A percentile compares a stretch with the other conserved stretches of the same genome.
Evolutionary conservation across 129 eudicot species (phyloP).

Genomic region (Saposhnikovia divaricata): DNA sequence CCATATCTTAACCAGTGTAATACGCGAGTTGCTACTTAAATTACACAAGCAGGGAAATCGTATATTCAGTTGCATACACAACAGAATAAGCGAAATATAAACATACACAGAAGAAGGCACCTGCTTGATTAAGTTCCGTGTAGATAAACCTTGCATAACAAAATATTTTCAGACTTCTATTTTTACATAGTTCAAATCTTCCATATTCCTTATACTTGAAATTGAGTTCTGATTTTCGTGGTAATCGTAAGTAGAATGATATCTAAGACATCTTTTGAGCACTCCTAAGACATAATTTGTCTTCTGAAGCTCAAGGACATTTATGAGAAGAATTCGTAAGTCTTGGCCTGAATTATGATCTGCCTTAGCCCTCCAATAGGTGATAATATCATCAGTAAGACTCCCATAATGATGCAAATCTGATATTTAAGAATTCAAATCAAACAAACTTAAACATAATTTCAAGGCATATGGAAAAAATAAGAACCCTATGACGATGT

Average conservation of each 20-base stretch:
- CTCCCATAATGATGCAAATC: constrained; percentile 69
- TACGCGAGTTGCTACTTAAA: not conserved
- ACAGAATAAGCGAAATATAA: not conserved
- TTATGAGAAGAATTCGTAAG: constrained; percentile 56
- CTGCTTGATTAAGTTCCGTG: not conserved
- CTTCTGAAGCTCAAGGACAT: not conserved
- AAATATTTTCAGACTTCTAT: not conserved
- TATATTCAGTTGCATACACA: not conserved
- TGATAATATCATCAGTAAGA: constrained; percentile 54
- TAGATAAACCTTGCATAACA: not conserved
- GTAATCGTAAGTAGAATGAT: not conserved
- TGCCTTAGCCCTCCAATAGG: constrained; percentile 85
- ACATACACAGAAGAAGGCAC: not conserved
- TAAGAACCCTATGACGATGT: not conserved
- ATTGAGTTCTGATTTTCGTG: not conserved
- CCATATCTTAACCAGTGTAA: not conserved
- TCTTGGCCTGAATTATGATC: constrained; percentile 62
- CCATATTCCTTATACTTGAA: not conserved
- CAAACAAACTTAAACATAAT: constrained; percentile 14
- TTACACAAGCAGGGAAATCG: not conserved
- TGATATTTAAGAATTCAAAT: constrained; percentile 19
- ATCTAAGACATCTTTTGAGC: not conserved
- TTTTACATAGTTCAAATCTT: not conserved
- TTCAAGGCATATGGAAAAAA: constrained; percentile 6
- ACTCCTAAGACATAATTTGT: not conserved